Evolutionary conservation across 345 rosid species (phyloP).

Genomic region (Eucalyptus pauciflora): DNA sequence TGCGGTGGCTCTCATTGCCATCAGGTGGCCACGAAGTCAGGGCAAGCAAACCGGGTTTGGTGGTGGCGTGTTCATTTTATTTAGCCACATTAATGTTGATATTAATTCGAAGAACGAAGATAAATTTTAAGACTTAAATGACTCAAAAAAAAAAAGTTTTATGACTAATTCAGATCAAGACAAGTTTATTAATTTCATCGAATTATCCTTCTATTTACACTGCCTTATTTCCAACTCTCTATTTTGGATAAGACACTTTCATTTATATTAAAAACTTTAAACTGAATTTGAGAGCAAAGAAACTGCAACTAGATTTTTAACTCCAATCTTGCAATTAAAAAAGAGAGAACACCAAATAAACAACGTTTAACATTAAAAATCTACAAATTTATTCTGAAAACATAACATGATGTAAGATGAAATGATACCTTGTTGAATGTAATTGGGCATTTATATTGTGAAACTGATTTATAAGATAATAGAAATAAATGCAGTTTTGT

Average conservation of each 20-base stretch:
- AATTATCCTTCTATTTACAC: neutral
- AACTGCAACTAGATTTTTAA: neutral
- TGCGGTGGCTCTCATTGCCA: too few relatives aligned
- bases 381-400: neutral
- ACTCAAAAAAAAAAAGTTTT: too few relatives aligned
- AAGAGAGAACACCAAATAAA: neutral
- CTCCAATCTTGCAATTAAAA: neutral
- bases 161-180: too few relatives aligned
- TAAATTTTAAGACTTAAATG: neutral
- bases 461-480: neutral
- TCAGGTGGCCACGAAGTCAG: fast-evolving
- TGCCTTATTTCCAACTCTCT: fast-evolving
- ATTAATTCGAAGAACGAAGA: fast-evolving
- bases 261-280: neutral
- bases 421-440: neutral
- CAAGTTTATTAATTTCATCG: fast-evolving
- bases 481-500: neutral
- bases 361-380: neutral
- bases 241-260: neutral
- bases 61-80: fast-evolving
- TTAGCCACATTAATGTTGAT: fast-evolving
- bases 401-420: neutral
- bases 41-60: neutral
- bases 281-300: neutral
- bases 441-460: neutral